Evolutionary conservation across 169 alveolate genomes (phyloP).

Genomic region (Perkinsus olseni): DNA sequence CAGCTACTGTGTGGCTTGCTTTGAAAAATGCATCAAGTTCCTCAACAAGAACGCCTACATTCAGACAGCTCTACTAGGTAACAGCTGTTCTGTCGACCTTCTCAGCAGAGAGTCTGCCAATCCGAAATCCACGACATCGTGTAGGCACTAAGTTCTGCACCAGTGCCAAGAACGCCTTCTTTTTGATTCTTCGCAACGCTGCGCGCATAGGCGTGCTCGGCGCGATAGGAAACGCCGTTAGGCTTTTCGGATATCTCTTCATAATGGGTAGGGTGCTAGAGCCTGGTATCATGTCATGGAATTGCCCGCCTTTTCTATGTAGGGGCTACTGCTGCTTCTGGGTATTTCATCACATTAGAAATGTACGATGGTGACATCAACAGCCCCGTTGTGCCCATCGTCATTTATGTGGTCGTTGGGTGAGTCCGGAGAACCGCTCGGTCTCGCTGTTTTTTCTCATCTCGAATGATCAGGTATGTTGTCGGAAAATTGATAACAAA

Average conservation of each 20-base stretch:
- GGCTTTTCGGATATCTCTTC: neutral
- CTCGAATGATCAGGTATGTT: conserved; percentile 26
- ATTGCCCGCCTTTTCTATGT: neutral
- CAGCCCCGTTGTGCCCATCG: neutral
- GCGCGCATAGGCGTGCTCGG: conserved; percentile 48
- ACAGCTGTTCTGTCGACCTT: neutral
- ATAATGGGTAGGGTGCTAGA: neutral
- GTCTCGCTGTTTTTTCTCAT: too few relatives aligned
- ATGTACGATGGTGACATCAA: neutral
- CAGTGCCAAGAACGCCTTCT: conserved; percentile 68
- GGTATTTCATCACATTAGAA: neutral
- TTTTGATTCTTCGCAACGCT: conserved; percentile 55
- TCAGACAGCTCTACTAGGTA: conserved; percentile 69
- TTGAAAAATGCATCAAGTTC: conserved; percentile 64
- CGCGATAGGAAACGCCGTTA: conserved; percentile 43
- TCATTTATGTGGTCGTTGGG: neutral
- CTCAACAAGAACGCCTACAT: conserved; percentile 75
- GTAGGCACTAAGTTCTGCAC: conserved; percentile 56
- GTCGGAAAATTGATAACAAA: conserved; percentile 31
- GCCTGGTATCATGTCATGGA: neutral
- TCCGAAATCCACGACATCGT: too few relatives aligned
- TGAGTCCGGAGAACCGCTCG: neutral
- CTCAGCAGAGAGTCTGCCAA: too few relatives aligned
- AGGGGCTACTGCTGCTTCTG: neutral
- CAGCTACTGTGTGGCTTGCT: conserved; percentile 58